Evolutionary conservation across 2,329 filamentous ascomycete genomes (phyloP).

Genomic region (Lecanicillium sp.): DNA sequence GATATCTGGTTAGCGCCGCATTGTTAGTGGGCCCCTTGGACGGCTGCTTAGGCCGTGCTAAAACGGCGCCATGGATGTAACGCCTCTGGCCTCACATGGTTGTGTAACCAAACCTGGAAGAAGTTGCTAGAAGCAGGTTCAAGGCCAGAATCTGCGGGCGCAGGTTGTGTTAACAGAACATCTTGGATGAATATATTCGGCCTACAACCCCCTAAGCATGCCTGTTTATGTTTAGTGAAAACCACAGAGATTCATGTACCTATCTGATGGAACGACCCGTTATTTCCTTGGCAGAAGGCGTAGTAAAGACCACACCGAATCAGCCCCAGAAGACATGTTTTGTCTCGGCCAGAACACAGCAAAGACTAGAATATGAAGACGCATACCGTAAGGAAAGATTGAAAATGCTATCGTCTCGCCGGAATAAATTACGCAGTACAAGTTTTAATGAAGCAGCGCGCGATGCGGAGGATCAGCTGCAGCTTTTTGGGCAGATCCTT

Average conservation of each 20-base stretch:
- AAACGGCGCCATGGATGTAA: background rate
- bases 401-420: constrained; percentile 1
- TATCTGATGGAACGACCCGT: constrained; percentile 1
- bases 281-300: constrained; percentile 1
- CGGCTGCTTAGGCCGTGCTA: background rate
- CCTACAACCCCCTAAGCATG: background rate
- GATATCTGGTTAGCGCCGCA: background rate
- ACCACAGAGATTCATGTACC: background rate
- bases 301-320: constrained; percentile 1
- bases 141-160: no score
- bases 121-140: no score
- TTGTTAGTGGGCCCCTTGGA: background rate
- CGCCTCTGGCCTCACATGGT: background rate
- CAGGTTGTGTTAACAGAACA: background rate
- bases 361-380: constrained; percentile 1
- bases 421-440: background rate
- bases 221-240: background rate
- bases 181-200: background rate
- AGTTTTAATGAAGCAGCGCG: background rate
- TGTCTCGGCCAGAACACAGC: background rate
- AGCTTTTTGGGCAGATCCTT: constrained; percentile 2
- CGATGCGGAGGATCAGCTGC: background rate
- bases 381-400: constrained; percentile 4
- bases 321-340: background rate
- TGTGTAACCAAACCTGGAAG: no score